Conservation (phyloP, 2,329 filamentous ascomycete genomes). For the Pseudocercospora cruenta region DNA sequence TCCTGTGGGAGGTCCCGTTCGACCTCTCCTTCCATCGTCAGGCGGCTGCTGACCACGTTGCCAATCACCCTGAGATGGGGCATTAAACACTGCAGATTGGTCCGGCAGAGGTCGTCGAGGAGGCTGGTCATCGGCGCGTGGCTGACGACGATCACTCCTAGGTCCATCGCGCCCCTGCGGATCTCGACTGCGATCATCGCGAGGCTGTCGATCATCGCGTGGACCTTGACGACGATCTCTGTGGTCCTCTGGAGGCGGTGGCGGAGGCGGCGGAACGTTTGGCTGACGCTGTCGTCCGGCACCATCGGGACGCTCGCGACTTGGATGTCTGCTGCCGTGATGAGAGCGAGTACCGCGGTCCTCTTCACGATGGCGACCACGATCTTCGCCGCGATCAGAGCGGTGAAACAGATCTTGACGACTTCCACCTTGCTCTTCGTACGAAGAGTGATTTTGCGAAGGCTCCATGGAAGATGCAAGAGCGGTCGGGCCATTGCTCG, state of each 20-base stretch:
- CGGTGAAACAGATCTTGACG: slow-evolving; percentile 31
- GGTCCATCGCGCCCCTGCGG: slow-evolving; percentile 16
- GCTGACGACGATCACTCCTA: slow-evolving; percentile 19
- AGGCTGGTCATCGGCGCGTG: slow-evolving; percentile 26
- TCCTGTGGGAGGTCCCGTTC: slow-evolving; percentile 20
- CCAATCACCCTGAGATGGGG: slow-evolving; percentile 23
- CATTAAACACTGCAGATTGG: slow-evolving; percentile 16
- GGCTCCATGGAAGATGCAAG: slow-evolving; percentile 31
- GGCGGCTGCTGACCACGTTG: slow-evolving; percentile 27
- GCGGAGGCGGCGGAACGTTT: slow-evolving; percentile 24
- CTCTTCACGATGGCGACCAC: slow-evolving; percentile 31
- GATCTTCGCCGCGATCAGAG: slow-evolving; percentile 25
- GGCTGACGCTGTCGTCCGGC: slow-evolving; percentile 11
- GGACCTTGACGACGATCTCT: slow-evolving; percentile 27
- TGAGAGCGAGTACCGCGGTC: slow-evolving; percentile 27
- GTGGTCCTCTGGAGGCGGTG: slow-evolving; percentile 30
- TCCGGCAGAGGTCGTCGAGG: slow-evolving; percentile 23
- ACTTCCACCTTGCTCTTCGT: slow-evolving; percentile 18
- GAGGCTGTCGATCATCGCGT: slow-evolving; percentile 32
- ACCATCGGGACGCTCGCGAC: slow-evolving; percentile 33
- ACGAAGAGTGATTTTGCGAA: slow-evolving; percentile 17
- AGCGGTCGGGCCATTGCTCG: slow-evolving; percentile 13
- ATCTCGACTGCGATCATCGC: slow-evolving; percentile 28
- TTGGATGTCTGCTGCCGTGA: slow-evolving; percentile 33
- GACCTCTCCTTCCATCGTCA: slow-evolving; percentile 26